phyloP scores from a whole-genome alignment of 768 basidiomycete genomes.

The Butyriboletus loyo region DNA sequence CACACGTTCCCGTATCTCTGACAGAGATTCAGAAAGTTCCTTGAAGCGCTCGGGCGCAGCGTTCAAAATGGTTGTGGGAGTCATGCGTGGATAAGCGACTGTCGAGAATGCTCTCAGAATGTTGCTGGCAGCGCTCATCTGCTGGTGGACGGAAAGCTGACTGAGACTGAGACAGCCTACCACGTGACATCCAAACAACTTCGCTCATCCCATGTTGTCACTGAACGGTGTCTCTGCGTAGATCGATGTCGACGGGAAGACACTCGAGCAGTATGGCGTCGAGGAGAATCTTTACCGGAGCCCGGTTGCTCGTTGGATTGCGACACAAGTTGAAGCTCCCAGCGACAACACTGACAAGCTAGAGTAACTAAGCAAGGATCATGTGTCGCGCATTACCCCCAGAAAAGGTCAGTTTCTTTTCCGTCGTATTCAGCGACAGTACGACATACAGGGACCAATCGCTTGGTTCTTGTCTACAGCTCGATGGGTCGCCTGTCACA shows the following conservation, averaged over 20 bases:
- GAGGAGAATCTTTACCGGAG: slow-evolving; percentile 13
- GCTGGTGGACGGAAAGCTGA: not conserved
- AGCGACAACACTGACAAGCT: too few species aligned
- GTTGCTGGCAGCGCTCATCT: not conserved
- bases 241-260: slow-evolving; percentile 27
- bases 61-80: slow-evolving; percentile 11
- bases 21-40: slow-evolving; percentile 54
- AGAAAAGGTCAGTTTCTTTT: slow-evolving; percentile 19
- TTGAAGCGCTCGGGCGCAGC: slow-evolving; percentile 41
- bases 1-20: slow-evolving; percentile 51
- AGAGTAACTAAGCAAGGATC: not conserved
- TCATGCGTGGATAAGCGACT: slow-evolving; percentile 15
- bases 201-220: slow-evolving; percentile 19
- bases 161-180: not conserved
- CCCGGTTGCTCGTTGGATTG: slow-evolving; percentile 29
- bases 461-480: not conserved
- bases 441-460: slow-evolving; percentile 1
- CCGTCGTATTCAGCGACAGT: slow-evolving; percentile 22
- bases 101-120: slow-evolving; percentile 5
- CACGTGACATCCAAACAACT: slow-evolving; percentile 19
- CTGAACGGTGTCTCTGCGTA: slow-evolving; percentile 22
- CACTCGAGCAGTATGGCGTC: slow-evolving; percentile 26
- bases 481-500: slow-evolving; percentile 18
- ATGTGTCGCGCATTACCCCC: not conserved
- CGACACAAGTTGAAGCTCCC: slow-evolving; percentile 24